Base-by-base conservation (phyloP, 2,329 filamentous ascomycete species). In the Ceratocystis papillata region DNA sequence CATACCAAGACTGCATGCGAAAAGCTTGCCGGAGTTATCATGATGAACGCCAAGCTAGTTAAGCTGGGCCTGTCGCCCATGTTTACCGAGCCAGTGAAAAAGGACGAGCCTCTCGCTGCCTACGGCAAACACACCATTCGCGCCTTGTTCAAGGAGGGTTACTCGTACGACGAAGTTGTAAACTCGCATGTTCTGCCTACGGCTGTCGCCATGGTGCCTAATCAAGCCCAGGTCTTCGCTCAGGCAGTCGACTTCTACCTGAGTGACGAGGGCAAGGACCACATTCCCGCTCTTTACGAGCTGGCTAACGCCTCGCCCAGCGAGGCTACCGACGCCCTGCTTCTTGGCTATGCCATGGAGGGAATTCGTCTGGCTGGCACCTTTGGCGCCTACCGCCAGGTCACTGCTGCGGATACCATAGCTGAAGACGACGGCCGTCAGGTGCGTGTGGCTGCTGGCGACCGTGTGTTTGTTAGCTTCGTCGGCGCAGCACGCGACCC, bases 231-330 rank as follows among this genome's bases (percentile, higher is more conserved):
- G 71, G 78, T 87, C 79, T 90, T 91, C 72, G 83, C 86, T 1
- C 86, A 89, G 76, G 80, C 87, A 1, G 78, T 90, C 20, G 87
- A 91, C 72, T 90, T 83, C 75, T 91, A 88, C 72, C 79, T 91
- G 4, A 81, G 82, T 0, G 76, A 80, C 2, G 75, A 81, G 41
- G 82, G 83, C 70, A 75, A 78, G 65, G 70, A 76, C 12, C 78
- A 90, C 71, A 74, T 88, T 0, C 77, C 81, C 0, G 82, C 85
- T 55, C 79, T 92, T 65, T 80, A 86, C 70, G 76, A 76, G 20
- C 76, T 88, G 17, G 83, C 89, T 33, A 76, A 79, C 44, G 72
- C 80, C 48, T 78, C 83, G 3, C 77, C 80, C 0, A 77, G 77
- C 1, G 79, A 82, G 12, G 82, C 85, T 69, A 81, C 80, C 0